These are phyloP conservation scores for Zygoascus flipseniorum DNA, from an alignment of 805 yeast species.

Conservation along the genomic window DNA sequence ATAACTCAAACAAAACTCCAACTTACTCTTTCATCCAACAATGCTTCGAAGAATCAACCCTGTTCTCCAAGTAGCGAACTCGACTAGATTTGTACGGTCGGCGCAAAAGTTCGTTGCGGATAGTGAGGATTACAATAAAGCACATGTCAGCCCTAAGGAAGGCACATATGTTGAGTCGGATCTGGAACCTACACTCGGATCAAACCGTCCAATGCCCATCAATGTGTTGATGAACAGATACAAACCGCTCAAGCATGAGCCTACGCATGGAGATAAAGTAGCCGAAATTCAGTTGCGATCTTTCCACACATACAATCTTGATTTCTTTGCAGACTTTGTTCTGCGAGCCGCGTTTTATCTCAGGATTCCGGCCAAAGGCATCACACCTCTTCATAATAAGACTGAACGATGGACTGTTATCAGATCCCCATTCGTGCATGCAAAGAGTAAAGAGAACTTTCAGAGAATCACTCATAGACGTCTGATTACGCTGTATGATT, in stretches of 20 bases:
- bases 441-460: conserved; percentile 90
- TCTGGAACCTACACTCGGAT: conserved; percentile 18
- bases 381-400: conserved; percentile 57
- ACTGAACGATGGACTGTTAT: conserved; percentile 90
- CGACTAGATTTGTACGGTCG: neutral
- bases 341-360: conserved; percentile 83
- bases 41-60: neutral
- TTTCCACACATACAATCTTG: conserved; percentile 56
- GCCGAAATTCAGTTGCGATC: conserved; percentile 65
- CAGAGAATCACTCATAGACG: conserved; percentile 80
- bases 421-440: conserved; percentile 87
- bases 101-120: conserved; percentile 6
- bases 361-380: conserved; percentile 78
- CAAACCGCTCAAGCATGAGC: conserved; percentile 65
- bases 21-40: neutral
- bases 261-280: conserved; percentile 59
- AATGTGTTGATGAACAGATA: conserved; percentile 74
- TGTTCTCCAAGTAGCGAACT: neutral
- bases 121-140: conserved; percentile 5
- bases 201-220: conserved; percentile 62
- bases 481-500: conserved; percentile 67
- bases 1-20: no score
- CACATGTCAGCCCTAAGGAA: conserved; percentile 15
- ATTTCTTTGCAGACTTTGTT: conserved; percentile 76
- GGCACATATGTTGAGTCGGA: conserved; percentile 16